Conservation (phyloP, 163 green algal species). For the Scenedesmus sp. region DNA sequence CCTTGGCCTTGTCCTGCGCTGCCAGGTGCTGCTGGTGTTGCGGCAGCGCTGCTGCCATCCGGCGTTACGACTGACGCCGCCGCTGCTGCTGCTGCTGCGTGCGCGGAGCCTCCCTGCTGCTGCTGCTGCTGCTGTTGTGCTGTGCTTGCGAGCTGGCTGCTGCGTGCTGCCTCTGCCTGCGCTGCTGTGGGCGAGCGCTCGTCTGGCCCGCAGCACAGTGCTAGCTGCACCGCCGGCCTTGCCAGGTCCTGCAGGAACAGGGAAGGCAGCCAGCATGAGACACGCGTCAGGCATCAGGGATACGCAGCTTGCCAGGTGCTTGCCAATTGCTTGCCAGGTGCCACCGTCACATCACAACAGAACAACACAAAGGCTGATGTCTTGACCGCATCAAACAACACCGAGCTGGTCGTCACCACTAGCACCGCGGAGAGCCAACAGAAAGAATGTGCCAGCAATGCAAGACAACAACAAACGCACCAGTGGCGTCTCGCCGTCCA, state of each 20-base stretch:
- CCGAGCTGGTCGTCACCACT: neutral
- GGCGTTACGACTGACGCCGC: neutral
- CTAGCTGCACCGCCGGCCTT: neutral
- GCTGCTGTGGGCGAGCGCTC: constrained; percentile 40
- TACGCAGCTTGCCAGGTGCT: neutral
- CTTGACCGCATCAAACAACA: neutral
- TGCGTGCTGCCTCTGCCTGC: neutral
- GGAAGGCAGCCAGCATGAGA: neutral
- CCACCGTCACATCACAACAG: neutral
- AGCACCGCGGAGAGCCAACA: neutral
- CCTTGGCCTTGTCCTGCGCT: neutral
- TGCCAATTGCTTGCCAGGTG: too few relatives aligned
- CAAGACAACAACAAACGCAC: neutral
- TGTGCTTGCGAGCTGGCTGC: neutral
- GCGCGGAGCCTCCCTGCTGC: neutral
- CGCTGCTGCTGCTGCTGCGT: neutral
- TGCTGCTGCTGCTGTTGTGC: neutral
- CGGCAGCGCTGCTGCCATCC: constrained; percentile 2
- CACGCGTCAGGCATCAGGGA: neutral
- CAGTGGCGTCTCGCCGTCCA: constrained; percentile 58
- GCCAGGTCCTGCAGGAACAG: constrained; percentile 36
- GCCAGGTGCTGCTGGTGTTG: neutral
- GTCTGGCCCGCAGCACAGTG: constrained; percentile 15
- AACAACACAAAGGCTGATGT: neutral
- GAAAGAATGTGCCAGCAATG: neutral